Evolutionary conservation across 148 eudicot genomes (phyloP).

Genomic region (Fagopyrum tataricum): DNA sequence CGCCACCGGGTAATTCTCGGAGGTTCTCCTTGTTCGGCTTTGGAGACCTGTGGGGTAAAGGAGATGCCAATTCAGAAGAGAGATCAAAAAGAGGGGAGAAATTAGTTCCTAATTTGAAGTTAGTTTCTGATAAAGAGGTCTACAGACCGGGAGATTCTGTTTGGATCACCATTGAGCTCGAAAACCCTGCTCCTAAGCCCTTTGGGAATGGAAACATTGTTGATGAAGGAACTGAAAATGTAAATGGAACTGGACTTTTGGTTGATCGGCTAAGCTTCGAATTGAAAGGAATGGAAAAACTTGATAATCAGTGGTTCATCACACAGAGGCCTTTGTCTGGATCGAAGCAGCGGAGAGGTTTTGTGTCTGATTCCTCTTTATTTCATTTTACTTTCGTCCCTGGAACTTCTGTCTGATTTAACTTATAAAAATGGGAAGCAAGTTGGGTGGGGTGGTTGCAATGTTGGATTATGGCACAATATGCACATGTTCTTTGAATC

Average conservation of each 20-base stretch:
- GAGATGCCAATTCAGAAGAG: constrained; percentile 20
- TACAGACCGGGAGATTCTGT: constrained; percentile 85
- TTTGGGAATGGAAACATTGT: constrained; percentile 18
- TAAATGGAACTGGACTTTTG: constrained; percentile 34
- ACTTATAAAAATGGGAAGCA: not conserved
- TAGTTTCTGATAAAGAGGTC: constrained; percentile 53
- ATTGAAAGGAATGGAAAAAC: constrained; percentile 73
- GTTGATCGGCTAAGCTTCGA: constrained; percentile 65
- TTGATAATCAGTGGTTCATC: constrained; percentile 80
- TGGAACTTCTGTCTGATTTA: not conserved
- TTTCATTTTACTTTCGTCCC: not conserved
- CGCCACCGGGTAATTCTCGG: constrained; percentile 34
- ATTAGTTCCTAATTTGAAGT: constrained; percentile 37
- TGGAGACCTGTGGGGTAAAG: constrained; percentile 22
- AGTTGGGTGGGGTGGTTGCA: not conserved
- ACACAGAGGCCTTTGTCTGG: constrained; percentile 49
- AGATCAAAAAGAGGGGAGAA: constrained; percentile 18
- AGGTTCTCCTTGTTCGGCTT: constrained; percentile 64
- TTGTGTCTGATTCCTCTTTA: constrained; percentile 5
- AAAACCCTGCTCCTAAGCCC: constrained; percentile 27
- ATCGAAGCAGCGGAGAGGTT: constrained; percentile 56
- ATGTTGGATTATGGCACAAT: not conserved
- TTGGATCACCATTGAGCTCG: constrained; percentile 44
- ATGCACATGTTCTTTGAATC: not conserved
- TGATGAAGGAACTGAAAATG: constrained; percentile 4